A percentile compares a stretch with the other conserved stretches of the same genome.
Conservation (phyloP, 1,139 yeast genomes). For the Pichia sp. region DNA sequence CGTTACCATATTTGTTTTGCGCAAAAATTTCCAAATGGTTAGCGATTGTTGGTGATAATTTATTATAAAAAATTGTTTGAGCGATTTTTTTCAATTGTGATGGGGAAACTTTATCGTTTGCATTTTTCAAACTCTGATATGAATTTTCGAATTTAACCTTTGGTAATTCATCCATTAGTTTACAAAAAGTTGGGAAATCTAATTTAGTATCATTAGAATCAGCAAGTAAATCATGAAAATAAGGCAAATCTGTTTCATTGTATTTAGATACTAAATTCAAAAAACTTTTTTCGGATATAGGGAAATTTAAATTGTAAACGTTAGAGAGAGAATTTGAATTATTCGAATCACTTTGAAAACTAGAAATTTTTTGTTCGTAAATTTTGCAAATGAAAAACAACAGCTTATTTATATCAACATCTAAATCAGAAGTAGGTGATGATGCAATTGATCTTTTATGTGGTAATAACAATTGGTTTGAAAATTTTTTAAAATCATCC, state of each 20-base stretch:
- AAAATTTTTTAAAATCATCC: conserved; percentile 55
- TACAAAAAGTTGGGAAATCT: conserved; percentile 32
- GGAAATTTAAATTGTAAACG: conserved; percentile 17
- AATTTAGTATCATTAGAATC: conserved; percentile 21
- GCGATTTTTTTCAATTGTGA: conserved; percentile 30
- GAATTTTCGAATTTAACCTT: conserved; percentile 23
- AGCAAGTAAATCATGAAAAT: conserved; percentile 16
- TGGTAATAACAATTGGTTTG: conserved; percentile 43
- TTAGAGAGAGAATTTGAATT: too few relatives aligned
- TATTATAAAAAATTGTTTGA: conserved; percentile 30
- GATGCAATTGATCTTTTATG: neutral
- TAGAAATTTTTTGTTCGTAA: conserved; percentile 28
- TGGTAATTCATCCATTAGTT: conserved; percentile 23
- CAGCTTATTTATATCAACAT: conserved; percentile 41
- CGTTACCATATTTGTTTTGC: conserved; percentile 18
- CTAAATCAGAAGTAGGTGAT: conserved; percentile 21
- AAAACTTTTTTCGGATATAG: conserved; percentile 4
- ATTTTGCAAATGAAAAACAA: conserved; percentile 36
- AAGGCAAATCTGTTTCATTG: conserved; percentile 11
- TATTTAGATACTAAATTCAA: conserved; percentile 6
- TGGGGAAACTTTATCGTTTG: conserved; percentile 20
- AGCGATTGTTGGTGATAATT: conserved; percentile 25
- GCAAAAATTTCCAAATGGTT: conserved; percentile 25
- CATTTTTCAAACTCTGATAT: conserved; percentile 13
- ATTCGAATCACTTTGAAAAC: too few relatives aligned